Percentiles rank a stretch among this genome's conserved stretches.
Evolutionary conservation across 192 early-diverging fungal species (phyloP).

Genomic region (Obelidium mucronatum): DNA sequence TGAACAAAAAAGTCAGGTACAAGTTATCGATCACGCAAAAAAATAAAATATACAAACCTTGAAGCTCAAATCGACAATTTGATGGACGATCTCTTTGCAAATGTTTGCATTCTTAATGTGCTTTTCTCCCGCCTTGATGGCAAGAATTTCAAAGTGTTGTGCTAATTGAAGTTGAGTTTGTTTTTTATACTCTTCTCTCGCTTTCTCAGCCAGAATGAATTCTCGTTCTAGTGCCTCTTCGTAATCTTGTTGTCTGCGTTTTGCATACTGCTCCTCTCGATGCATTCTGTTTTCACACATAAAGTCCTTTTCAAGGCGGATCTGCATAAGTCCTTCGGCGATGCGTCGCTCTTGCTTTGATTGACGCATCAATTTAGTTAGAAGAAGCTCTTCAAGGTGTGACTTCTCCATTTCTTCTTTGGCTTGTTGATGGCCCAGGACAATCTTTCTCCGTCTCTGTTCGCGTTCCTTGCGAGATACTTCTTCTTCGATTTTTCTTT

Average conservation of each 20-base stretch:
- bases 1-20: conserved; percentile 10
- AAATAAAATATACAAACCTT: conserved; percentile 46
- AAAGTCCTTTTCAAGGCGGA: conserved; percentile 65
- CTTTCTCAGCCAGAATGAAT: conserved; percentile 45
- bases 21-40: conserved; percentile 8
- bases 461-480: conserved; percentile 56
- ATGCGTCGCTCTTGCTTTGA: conserved; percentile 70
- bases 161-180: conserved; percentile 50
- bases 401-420: conserved; percentile 55
- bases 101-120: conserved; percentile 34
- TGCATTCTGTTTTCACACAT: conserved; percentile 59
- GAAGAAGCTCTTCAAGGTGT: conserved; percentile 52
- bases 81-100: conserved; percentile 49
- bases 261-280: conserved; percentile 62
- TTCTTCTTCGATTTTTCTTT: conserved; percentile 58
- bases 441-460: conserved; percentile 55
- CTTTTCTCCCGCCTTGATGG: conserved; percentile 43
- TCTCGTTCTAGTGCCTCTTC: conserved; percentile 61
- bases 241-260: conserved; percentile 62
- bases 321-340: conserved; percentile 65
- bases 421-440: conserved; percentile 54
- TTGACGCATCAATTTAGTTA: conserved; percentile 56
- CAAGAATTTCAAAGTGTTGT: conserved; percentile 62
- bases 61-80: conserved; percentile 57
- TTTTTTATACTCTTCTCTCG: conserved; percentile 52